These are phyloP conservation scores for Epichloe brachyelytri DNA, from an alignment of 2,329 filamentous ascomycete species.

Conservation along the genomic window DNA sequence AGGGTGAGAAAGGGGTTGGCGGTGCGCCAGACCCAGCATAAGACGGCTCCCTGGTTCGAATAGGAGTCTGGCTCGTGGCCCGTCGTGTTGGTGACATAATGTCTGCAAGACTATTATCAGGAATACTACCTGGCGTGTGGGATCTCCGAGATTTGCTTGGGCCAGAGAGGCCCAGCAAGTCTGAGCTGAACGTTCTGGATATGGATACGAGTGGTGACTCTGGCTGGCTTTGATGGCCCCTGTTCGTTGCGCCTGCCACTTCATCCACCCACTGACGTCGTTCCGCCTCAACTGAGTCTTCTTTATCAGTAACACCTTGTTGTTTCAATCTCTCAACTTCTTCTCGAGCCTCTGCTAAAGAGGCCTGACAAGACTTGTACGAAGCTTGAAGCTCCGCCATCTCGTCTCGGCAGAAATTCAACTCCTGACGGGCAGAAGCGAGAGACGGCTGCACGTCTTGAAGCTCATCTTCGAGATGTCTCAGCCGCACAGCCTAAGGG, in stretches of 20 bases:
- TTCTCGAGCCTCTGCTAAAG: constrained; percentile 41
- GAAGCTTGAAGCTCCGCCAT: constrained; percentile 50
- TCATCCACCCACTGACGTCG: constrained; percentile 32
- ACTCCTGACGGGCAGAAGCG: constrained; percentile 51
- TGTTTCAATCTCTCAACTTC: constrained; percentile 36
- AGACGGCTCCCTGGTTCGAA: constrained; percentile 27
- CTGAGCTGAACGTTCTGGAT: constrained; percentile 40
- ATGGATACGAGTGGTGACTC: constrained; percentile 40
- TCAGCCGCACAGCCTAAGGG: constrained; percentile 44
- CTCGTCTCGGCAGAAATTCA: constrained; percentile 45
- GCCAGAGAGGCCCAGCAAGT: constrained; percentile 35
- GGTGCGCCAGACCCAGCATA: constrained; percentile 22
- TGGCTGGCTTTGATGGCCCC: constrained; percentile 34
- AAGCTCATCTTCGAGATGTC: constrained; percentile 69
- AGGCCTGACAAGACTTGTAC: constrained; percentile 52
- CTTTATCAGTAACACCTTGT: constrained; percentile 17
- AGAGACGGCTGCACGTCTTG: constrained; percentile 54
- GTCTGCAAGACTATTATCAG: constrained; percentile 24
- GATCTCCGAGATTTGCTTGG: constrained; percentile 21
- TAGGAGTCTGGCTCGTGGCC: constrained; percentile 35
- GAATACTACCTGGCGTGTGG: constrained; percentile 36
- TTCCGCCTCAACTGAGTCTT: not conserved
- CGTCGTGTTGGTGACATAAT: constrained; percentile 30
- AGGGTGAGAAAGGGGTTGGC: constrained; percentile 32
- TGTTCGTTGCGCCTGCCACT: constrained; percentile 27